Evolutionary conservation across 148 eudicot species (phyloP), one percentile per base, ranked within the genome.

Genomic region (Diospyros lotus): DNA sequence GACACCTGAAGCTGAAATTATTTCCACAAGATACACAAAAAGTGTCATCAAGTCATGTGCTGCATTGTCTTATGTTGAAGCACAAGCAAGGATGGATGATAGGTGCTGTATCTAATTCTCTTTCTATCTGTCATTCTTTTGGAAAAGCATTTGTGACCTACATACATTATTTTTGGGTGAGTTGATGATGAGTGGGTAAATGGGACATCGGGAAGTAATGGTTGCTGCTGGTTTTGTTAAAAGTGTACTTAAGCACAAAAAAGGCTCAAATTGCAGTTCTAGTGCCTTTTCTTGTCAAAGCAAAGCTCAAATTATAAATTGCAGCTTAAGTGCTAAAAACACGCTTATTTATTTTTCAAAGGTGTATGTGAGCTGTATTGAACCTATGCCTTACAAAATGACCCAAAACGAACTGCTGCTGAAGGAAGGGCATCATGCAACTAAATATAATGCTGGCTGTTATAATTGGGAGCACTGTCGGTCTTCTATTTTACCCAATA

Each of bases 31-130:
- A 72, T 95, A 81, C 80, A 90, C 97, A 68, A 95, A 95, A 87
- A 89, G 97, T 78, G 82, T 93, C 52, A 92, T 95, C 77, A 93
- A 93, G 84, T 95, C 99, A 77, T 88, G 90, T 83, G 94, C 99
- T 54, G 99, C 99, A 75, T 73, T 95, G 74, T 95, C 99, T 75
- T 95, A 95, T 80, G 91, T 95, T 65, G 99, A 95, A 79, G 99
- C 99, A 80, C 99, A 95, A 82, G 96, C 99, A 10, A 92, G 98
- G 84, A 95, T 95, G 99, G 99, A 95, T 80, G 99, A 95, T 74
- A 90, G 98, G 99, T 95, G 80, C 72, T 72, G 71, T 76, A 70
- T 62, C 74, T 52, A 18, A 46, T 45, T 72, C 17, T 45, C 40
- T 73, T 44, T 58, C 43, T 72, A 64, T 1, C 11, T 63, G 39